phyloP scores from a whole-genome alignment of 2,329 filamentous ascomycete genomes.

The Metarhizium sp. region DNA sequence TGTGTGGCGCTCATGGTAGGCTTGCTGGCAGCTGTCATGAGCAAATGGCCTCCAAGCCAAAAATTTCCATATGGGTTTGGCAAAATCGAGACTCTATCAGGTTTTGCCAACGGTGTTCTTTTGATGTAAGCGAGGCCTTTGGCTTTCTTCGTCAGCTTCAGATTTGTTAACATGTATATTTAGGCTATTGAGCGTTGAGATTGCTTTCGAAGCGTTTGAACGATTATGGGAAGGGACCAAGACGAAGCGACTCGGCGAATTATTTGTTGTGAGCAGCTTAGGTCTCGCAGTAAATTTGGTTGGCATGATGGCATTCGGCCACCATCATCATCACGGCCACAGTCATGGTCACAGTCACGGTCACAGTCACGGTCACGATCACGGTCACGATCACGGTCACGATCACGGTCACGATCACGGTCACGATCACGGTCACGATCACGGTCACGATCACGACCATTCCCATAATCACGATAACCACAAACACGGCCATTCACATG shows the following conservation, averaged over 20 bases:
- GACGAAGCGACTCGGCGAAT: conserved; percentile 74
- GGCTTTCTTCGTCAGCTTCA: not conserved
- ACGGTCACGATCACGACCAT: conserved; percentile 26
- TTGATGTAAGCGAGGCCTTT: conserved; percentile 53
- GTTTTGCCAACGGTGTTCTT: conserved; percentile 93
- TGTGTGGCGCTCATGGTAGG: conserved; percentile 88
- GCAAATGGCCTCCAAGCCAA: conserved; percentile 88
- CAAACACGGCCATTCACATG: conserved; percentile 34
- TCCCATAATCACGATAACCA: conserved; percentile 27
- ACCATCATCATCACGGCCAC: conserved; percentile 45
- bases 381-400: conserved; percentile 29
- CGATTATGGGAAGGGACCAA: conserved; percentile 75
- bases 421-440: conserved; percentile 29
- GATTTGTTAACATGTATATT: not conserved
- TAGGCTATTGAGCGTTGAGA: conserved; percentile 88
- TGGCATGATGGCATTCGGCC: conserved; percentile 77
- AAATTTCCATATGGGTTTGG: conserved; percentile 92
- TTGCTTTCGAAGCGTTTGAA: conserved; percentile 89
- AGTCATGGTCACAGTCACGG: conserved; percentile 29
- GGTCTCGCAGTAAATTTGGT: conserved; percentile 87
- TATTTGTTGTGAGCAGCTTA: conserved; percentile 79
- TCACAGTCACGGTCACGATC: conserved; percentile 28
- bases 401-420: conserved; percentile 30
- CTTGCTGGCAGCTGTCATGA: conserved; percentile 84
- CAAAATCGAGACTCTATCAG: conserved; percentile 92